Evolutionary conservation across 225 moss, liverwort and hornwort genomes (phyloP).

Genomic region (Bryum argenteum): DNA sequence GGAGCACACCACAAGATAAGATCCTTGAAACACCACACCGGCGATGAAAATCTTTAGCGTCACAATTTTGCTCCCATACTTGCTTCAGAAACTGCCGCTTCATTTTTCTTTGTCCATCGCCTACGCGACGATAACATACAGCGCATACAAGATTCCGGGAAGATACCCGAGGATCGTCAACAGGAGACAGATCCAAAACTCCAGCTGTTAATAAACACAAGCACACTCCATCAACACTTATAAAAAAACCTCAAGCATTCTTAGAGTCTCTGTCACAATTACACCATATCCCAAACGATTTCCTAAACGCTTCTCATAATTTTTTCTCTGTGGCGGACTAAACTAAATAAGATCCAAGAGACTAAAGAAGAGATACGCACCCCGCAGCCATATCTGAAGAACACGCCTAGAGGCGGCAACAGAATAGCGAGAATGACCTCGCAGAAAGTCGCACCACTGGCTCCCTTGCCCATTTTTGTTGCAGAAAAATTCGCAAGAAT

Average conservation of each 20-base stretch:
- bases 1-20: background rate
- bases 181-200: constrained; percentile 58
- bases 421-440: constrained; percentile 58
- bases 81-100: too few relatives aligned
- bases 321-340: background rate
- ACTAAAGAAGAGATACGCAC: constrained; percentile 22
- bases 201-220: constrained; percentile 35
- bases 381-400: constrained; percentile 58
- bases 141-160: constrained; percentile 61
- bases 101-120: background rate
- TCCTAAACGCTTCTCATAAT: background rate
- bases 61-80: background rate
- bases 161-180: constrained; percentile 61
- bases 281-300: background rate
- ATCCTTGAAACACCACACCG: background rate
- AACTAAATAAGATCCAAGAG: too few relatives aligned
- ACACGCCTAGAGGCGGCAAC: constrained; percentile 70
- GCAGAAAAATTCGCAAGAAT: background rate
- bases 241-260: too few relatives aligned
- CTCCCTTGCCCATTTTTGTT: constrained; percentile 55
- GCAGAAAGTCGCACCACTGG: constrained; percentile 45
- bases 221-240: background rate
- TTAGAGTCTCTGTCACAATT: too few relatives aligned
- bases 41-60: background rate
- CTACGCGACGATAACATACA: constrained; percentile 49